These are phyloP conservation scores for Penicillium sp. DNA, from an alignment of 2,329 filamentous ascomycete genomes.

Conservation along the genomic window DNA sequence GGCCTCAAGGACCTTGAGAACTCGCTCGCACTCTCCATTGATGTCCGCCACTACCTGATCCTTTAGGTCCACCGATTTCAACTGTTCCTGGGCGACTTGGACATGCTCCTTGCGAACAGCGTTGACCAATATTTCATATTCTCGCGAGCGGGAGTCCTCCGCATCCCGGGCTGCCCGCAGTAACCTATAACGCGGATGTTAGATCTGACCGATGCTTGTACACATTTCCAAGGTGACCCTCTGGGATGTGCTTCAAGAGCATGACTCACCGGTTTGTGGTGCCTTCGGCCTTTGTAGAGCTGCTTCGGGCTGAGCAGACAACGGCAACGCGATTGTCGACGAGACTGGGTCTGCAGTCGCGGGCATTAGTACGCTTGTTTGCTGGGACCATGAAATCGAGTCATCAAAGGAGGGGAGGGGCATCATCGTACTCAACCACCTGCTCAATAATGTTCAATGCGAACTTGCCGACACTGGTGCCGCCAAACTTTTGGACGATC, in stretches of 20 bases:
- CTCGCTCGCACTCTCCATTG: constrained; percentile 76
- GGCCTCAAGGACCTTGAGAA: constrained; percentile 73
- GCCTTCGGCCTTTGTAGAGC: constrained; percentile 89
- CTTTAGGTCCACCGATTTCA: constrained; percentile 62
- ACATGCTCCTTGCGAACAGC: constrained; percentile 84
- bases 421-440: constrained; percentile 64
- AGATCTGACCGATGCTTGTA: constrained; percentile 5
- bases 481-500: constrained; percentile 94
- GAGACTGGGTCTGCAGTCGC: constrained; percentile 59
- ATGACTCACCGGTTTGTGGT: constrained; percentile 86
- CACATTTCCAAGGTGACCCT: neutral
- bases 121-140: constrained; percentile 75
- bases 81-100: constrained; percentile 67
- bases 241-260: neutral
- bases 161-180: constrained; percentile 56
- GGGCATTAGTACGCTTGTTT: neutral
- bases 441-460: constrained; percentile 73
- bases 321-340: constrained; percentile 78
- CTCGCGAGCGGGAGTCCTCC: constrained; percentile 51
- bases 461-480: constrained; percentile 95
- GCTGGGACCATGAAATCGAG: neutral
- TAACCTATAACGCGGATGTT: constrained; percentile 35
- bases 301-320: constrained; percentile 94
- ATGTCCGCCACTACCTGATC: constrained; percentile 68
- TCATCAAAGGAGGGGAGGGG: constrained; percentile 8